These are phyloP conservation scores for Fusarium domesticum DNA, from an alignment of 2,329 filamentous ascomycete genomes.

Conservation along the genomic window DNA sequence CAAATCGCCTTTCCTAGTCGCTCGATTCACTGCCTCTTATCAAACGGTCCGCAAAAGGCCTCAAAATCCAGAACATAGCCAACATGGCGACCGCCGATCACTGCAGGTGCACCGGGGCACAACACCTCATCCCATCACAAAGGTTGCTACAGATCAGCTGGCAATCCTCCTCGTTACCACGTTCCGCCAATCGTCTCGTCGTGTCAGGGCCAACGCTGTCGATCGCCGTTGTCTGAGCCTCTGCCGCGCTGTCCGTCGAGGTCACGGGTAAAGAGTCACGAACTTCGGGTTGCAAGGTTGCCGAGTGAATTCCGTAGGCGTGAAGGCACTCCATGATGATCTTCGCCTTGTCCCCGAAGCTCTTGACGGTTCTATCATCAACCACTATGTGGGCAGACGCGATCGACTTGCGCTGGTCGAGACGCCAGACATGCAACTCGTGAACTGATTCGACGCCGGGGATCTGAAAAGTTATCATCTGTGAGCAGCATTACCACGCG, in stretches of 20 bases:
- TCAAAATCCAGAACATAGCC: slow-evolving; percentile 1
- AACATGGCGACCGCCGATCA: slow-evolving; percentile 17
- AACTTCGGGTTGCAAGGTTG: slow-evolving; percentile 66
- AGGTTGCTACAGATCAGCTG: slow-evolving; percentile 50
- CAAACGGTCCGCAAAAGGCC: not conserved
- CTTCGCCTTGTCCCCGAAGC: slow-evolving; percentile 59
- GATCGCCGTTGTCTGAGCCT: slow-evolving; percentile 9
- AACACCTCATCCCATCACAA: slow-evolving; percentile 53
- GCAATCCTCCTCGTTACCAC: slow-evolving; percentile 37
- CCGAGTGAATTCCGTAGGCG: slow-evolving; percentile 69
- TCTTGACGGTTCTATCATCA: slow-evolving; percentile 51
- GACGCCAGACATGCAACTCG: slow-evolving; percentile 70
- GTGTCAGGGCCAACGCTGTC: slow-evolving; percentile 6
- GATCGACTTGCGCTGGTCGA: slow-evolving; percentile 67
- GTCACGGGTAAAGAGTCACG: slow-evolving; percentile 11
- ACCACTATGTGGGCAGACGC: slow-evolving; percentile 69
- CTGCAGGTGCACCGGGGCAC: slow-evolving; percentile 27
- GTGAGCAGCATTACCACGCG: not conserved
- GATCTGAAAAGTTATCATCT: slow-evolving; percentile 46
- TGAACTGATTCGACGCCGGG: slow-evolving; percentile 65
- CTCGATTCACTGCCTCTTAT: not conserved
- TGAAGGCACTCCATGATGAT: slow-evolving; percentile 67
- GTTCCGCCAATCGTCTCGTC: slow-evolving; percentile 10
- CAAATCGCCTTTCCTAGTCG: no score
- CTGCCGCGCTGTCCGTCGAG: slow-evolving; percentile 7